phyloP scores from a whole-genome alignment of 108 stramenopile genomes.

The Skeletonema tropicum region DNA sequence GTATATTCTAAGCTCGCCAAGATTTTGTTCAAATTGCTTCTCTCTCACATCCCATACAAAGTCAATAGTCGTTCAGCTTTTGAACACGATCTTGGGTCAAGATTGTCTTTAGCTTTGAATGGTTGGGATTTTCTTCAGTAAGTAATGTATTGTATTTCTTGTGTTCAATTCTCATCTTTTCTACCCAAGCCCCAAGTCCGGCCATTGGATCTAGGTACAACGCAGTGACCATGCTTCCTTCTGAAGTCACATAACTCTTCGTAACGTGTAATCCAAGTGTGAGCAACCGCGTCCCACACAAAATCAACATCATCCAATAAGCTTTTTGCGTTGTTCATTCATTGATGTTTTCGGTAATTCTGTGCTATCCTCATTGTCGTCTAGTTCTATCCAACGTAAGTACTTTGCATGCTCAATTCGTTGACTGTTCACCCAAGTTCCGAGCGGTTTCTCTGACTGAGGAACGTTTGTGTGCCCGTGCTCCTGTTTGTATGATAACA shows the following conservation, averaged over 20 bases:
- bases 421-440: slow-evolving; percentile 37
- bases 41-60: slow-evolving; percentile 18
- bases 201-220: slow-evolving; percentile 26
- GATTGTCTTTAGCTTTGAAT: slow-evolving; percentile 14
- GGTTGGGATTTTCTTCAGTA: background rate
- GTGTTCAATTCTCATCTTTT: slow-evolving; percentile 18
- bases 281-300: slow-evolving; percentile 42
- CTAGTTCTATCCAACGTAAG: background rate
- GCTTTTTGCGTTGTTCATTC: slow-evolving; percentile 24
- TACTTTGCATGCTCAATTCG: slow-evolving; percentile 41
- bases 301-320: slow-evolving; percentile 42
- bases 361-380: background rate
- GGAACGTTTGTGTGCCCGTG: slow-evolving; percentile 35
- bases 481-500: slow-evolving; percentile 21
- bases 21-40: slow-evolving; percentile 11
- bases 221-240: slow-evolving; percentile 24
- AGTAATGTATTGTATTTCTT: slow-evolving; percentile 18
- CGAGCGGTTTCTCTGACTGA: slow-evolving; percentile 40
- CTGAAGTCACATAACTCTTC: slow-evolving; percentile 36
- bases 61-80: slow-evolving; percentile 12
- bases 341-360: slow-evolving; percentile 32
- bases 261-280: slow-evolving; percentile 38
- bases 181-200: slow-evolving; percentile 25
- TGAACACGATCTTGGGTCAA: slow-evolving; percentile 9
- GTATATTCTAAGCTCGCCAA: slow-evolving; percentile 3